Evolutionary conservation across 352 stramenopile genomes (phyloP), one percentile per base, ranked within the genome.

Genomic region (Phytophthora palmivora): DNA sequence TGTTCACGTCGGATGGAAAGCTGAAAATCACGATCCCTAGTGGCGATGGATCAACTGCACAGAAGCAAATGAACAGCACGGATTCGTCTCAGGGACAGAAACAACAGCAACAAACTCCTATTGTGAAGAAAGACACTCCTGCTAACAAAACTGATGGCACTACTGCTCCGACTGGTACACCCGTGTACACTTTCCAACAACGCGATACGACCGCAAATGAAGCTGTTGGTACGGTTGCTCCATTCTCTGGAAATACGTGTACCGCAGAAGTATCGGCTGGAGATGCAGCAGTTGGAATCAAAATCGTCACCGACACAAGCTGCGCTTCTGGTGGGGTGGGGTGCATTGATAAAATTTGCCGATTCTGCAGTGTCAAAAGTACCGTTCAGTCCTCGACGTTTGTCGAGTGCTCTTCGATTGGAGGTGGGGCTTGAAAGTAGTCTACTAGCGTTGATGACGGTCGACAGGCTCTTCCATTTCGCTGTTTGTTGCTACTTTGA

Each of bases 11-110:
- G 28, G 71, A 84, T 43, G 71, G 58, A 43, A 58, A 32, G 34
- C 56, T 69, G 43, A 79, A 88, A 50, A 39, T 88, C 22, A 57
- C 42, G 15, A 67, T 88, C 30, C 76, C 78, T 1, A 53, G 32
- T 22, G 41, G 64, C 3, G 46, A 65, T 43, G 58, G 42, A 30
- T 39, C 53, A 0, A 42, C 38, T 8, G 38, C 39, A 10, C 30
- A 60, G 30, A 53, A 44, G 6, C 59, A 60, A 14, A 52, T 33
- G 22, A 71, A 71, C 11, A 37, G 28, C 19, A 63, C 62, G 28
- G 28, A 56, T 11, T 19, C 53, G 18, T 57, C 61, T 16, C 34
- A 46, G 12, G 3, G n/a, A n/a, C 46, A 56, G 19, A 38, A 58
- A 46, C 41, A 64, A 8, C 26, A 32, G n/a, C n/a, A n/a, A n/a